Evolutionary conservation across 495 filamentous ascomycete genomes (phyloP), one percentile per base, ranked within the genome.

Genomic region (Talaromyces trachyspermus): DNA sequence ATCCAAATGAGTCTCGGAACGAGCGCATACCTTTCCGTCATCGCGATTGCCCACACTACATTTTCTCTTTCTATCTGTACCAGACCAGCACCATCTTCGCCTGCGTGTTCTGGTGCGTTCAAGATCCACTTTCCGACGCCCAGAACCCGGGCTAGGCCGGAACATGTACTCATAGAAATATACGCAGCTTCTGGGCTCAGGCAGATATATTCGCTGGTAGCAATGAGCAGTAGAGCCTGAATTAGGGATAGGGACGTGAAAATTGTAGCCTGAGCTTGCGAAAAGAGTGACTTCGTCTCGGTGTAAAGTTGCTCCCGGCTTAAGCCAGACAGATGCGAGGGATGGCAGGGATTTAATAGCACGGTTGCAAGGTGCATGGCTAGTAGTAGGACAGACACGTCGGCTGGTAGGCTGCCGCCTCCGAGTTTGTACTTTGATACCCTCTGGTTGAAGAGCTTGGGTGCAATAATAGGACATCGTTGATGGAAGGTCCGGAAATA

Each of bases 181-280:
- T 66, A 60, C 2, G 65, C 60, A 3, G 47, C 49, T 12, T 68
- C 52, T 5, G 54, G 43, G 26, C 49, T 53, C 2, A 56, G 59
- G 48, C 54, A 55, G 3, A 60, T 55, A 51, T 65, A 61, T 43
- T 64, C 61, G 44, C 61, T 58, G 5, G 36, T 44, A 12, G 61
- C 54, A 4, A 72, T 32, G 7, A 72, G 42, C 7, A 64, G 49
- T 12, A 58, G 57, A 12, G 62, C 62, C 53, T 72, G 68, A 37
- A 68, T 54, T 6, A 72, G 55, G 39, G 49, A 46, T 7, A 68
- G 24, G 0, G 63, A 63, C 1, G 57, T 52, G 5, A 53, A 46
- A 17, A 52, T 48, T 11, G 56, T 52, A 20, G 54, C 54, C 43
- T 65, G 63, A 5, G 56, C 54, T 46, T 70, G 65, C 4, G 63